Base-by-base conservation (phyloP, 2,329 filamentous ascomycete genomes). In the Amphichorda felina region DNA sequence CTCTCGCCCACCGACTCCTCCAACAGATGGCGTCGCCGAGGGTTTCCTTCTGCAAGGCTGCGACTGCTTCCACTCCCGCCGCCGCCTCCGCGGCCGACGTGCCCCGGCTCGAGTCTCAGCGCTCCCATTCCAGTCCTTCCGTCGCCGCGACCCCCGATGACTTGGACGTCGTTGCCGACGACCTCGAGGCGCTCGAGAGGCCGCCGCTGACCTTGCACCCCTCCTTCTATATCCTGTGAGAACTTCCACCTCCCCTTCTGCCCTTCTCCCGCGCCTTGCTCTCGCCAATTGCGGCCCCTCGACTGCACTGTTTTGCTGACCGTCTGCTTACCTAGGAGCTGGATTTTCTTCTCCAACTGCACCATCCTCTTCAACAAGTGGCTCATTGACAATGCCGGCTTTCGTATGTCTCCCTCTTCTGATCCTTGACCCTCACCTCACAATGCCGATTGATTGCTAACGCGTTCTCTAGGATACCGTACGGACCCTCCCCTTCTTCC, bases 281-380 rank as follows among this genome's bases (percentile, higher is more conserved):
- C 26, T 24, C 21, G 6, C 21, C n/a, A n/a, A n/a, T n/a, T n/a
- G n/a, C n/a, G n/a, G n/a, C n/a, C n/a, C n/a, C n/a, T n/a, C n/a
- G n/a, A n/a, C n/a, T n/a, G n/a, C n/a, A n/a, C n/a, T n/a, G n/a
- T n/a, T n/a, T n/a, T n/a, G n/a, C n/a, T n/a, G n/a, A n/a, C n/a
- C n/a, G n/a, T 29, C 27, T 29, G n/a, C n/a, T 29, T 29, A 13
- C 27, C 4, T 16, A 30, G 68, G 37, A 72, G 75, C 50, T 94
- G 86, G 85, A 93, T 94, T 46, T 69, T 84, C 45, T 74, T 91
- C 54, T 91, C 83, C 49, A 89, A 85, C 44, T 68, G 75, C 49
- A 86, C 88, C 41, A 93, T 94, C 52, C 64, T 94, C 41, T 93
- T 93, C 70, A 94, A 94, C 69, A 94, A 94, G 64, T 88, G 82